A percentile compares a stretch with the other conserved stretches of the same genome.
Evolutionary conservation across 2,329 filamentous ascomycete species (phyloP).

Genomic region (Penicillium psychrosexuale): DNA sequence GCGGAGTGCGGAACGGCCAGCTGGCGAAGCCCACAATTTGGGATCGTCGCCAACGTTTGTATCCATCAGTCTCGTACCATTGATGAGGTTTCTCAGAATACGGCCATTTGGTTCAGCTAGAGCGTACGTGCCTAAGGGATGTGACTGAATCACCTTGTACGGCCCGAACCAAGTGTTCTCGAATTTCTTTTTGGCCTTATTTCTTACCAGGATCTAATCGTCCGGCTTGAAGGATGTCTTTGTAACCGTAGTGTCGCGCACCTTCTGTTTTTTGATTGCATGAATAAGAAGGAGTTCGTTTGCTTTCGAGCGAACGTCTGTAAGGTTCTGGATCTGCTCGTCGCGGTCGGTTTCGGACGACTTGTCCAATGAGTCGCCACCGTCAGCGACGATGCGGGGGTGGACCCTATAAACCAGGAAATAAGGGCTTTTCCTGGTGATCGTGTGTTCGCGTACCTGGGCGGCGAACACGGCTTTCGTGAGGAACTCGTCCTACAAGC

Average conservation of each 20-base stretch:
- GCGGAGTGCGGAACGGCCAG: neutral
- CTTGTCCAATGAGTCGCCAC: neutral
- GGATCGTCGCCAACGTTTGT: neutral
- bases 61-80: neutral
- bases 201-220: slow-evolving; percentile 4
- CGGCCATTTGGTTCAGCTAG: neutral
- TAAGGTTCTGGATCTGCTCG: neutral
- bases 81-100: neutral
- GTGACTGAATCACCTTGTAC: slow-evolving; percentile 1
- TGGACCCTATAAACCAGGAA: neutral
- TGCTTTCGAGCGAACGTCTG: neutral
- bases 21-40: neutral
- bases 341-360: neutral
- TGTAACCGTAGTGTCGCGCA: neutral
- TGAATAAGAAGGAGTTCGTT: neutral
- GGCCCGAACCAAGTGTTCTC: slow-evolving; percentile 7
- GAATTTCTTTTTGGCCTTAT: slow-evolving; percentile 6
- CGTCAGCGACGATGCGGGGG: neutral
- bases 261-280: neutral
- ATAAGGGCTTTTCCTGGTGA: neutral
- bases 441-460: neutral
- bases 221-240: slow-evolving; percentile 2
- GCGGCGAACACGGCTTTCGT: neutral
- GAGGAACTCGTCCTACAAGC: slow-evolving; percentile 5
- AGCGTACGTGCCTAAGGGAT: slow-evolving; percentile 5